Evolutionary conservation across 139 green algal species (phyloP).

Genomic region (Yamagishiella unicocca): DNA sequence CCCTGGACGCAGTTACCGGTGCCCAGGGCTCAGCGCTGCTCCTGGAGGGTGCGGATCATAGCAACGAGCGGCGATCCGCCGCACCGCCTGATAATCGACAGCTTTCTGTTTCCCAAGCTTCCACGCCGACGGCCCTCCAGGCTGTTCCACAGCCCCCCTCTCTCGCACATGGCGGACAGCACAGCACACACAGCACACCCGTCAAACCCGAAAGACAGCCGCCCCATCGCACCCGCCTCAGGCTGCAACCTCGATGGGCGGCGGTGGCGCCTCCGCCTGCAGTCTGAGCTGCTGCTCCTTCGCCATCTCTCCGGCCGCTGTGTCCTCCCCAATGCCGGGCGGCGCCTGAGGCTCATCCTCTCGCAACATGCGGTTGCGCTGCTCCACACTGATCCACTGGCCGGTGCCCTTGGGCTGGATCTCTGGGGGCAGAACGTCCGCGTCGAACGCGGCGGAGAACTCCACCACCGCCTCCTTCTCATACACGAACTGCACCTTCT

Average conservation of each 20-base stretch:
- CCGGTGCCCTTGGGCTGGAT: conserved; percentile 27
- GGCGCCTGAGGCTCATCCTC: background rate
- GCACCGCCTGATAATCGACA: too few relatives aligned
- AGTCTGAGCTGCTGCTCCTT: background rate
- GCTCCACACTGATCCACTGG: conserved; percentile 14
- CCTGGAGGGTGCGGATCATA: too few relatives aligned
- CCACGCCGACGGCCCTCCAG: too few relatives aligned
- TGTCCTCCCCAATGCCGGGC: background rate
- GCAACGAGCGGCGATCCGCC: too few relatives aligned
- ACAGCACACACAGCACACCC: too few relatives aligned
- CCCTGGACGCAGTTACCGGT: too few relatives aligned
- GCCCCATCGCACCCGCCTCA: too few relatives aligned
- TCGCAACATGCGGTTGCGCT: background rate
- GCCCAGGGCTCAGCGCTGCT: too few relatives aligned
- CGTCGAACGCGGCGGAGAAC: conserved; percentile 1
- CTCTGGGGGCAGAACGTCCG: conserved; percentile 39
- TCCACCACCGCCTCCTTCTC: conserved; percentile 36
- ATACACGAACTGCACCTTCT: conserved; percentile 65
- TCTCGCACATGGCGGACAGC: too few relatives aligned
- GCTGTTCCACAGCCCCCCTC: too few relatives aligned
- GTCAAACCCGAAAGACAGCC: too few relatives aligned
- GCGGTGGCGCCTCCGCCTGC: background rate
- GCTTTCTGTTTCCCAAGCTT: too few relatives aligned
- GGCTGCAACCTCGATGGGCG: background rate
- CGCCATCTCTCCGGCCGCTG: background rate